phyloP scores from a whole-genome alignment of 352 stramenopile genomes.

The Phytophthora pisi region DNA sequence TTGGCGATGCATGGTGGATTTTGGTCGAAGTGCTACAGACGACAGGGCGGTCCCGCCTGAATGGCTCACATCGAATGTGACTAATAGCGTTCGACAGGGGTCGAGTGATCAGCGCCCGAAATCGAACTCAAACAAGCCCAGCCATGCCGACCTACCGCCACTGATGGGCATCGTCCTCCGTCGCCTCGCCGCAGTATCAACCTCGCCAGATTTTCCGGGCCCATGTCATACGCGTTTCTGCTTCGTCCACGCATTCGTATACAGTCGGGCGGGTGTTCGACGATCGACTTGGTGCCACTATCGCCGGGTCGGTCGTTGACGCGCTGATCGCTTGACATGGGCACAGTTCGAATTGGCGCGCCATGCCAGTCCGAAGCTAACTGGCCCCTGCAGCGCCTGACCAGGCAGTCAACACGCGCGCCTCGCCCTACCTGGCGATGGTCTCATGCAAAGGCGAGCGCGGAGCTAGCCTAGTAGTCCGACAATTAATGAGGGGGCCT shows the following conservation, averaged over 20 bases:
- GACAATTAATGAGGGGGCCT: too few relatives aligned
- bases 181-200: constrained; percentile 3
- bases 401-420: constrained; percentile 9
- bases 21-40: background rate
- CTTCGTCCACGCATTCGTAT: constrained; percentile 13
- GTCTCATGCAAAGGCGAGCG: too few relatives aligned
- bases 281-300: constrained; percentile 15
- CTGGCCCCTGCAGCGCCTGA: constrained; percentile 13
- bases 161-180: background rate
- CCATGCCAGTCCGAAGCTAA: constrained; percentile 11
- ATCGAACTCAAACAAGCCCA: background rate
- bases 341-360: constrained; percentile 5
- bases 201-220: constrained; percentile 18
- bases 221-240: constrained; percentile 8
- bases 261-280: constrained; percentile 16
- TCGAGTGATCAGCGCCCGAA: background rate
- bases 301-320: constrained; percentile 10
- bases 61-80: constrained; percentile 2
- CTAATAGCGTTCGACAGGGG: background rate
- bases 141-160: background rate
- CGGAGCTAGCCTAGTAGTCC: too few relatives aligned
- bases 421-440: background rate
- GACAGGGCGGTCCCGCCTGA: background rate
- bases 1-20: background rate
- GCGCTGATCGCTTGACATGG: constrained; percentile 19